Percentiles rank a stretch among this genome's conserved stretches.
These are phyloP conservation scores for Biscogniauxia marginata DNA, from an alignment of 2,329 filamentous ascomycete species.

Conservation along the genomic window DNA sequence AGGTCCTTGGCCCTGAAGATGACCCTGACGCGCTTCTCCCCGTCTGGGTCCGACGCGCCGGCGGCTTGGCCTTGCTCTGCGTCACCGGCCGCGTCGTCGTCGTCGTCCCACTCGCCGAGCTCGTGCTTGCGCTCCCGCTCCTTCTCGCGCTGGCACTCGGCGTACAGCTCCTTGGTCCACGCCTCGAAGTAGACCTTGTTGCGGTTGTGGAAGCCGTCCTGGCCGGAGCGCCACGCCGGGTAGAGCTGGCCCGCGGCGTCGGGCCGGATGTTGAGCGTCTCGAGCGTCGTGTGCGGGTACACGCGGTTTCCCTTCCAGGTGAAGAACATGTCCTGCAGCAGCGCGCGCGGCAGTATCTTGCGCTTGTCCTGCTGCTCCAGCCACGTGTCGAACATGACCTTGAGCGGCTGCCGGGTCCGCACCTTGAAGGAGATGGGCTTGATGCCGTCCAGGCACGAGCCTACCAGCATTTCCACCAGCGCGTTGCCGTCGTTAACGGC, in stretches of 20 bases:
- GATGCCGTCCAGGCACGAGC: slow-evolving; percentile 62
- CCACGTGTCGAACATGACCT: slow-evolving; percentile 69
- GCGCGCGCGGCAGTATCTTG: slow-evolving; percentile 35
- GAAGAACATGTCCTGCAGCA: slow-evolving; percentile 61
- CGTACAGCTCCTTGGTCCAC: slow-evolving; percentile 66
- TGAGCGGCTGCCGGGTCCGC: slow-evolving; percentile 65
- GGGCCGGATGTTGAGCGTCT: slow-evolving; percentile 60
- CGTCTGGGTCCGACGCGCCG: slow-evolving; percentile 15
- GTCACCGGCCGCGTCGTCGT: slow-evolving; percentile 29
- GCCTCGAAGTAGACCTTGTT: slow-evolving; percentile 71
- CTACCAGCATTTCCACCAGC: slow-evolving; percentile 64
- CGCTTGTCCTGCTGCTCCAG: slow-evolving; percentile 58
- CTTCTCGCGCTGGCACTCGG: slow-evolving; percentile 45
- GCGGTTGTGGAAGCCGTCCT: slow-evolving; percentile 21
- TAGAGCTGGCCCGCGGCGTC: slow-evolving; percentile 43
- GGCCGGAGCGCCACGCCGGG: slow-evolving; percentile 29
- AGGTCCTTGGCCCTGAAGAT: slow-evolving; percentile 53
- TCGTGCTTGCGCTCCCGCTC: slow-evolving; percentile 44
- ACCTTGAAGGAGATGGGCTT: slow-evolving; percentile 62
- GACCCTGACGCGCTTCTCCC: slow-evolving; percentile 45
- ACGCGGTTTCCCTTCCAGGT: slow-evolving; percentile 75
- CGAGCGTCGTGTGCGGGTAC: slow-evolving; percentile 73
- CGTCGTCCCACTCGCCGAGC: slow-evolving; percentile 39
- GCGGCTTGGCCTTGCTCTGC: slow-evolving; percentile 18
- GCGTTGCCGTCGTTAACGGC: slow-evolving; percentile 25